Conservation (phyloP, 768 basidiomycete species). For the Goffeauzyma gilvescens region DNA sequence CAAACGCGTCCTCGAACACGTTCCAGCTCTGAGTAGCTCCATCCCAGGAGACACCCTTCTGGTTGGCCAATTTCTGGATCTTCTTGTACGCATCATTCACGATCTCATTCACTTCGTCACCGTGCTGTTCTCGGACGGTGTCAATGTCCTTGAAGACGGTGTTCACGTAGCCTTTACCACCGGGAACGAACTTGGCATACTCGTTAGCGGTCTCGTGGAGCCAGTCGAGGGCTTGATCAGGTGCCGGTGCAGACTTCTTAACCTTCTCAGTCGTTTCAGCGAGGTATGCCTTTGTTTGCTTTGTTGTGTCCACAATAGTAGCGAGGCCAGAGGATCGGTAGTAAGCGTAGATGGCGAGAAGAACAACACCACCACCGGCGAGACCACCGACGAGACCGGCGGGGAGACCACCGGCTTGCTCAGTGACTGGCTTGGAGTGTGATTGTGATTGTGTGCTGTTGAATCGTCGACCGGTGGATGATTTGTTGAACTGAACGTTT, state of each 20-base stretch:
- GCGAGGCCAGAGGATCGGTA: conserved; percentile 8
- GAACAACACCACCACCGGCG: conserved; percentile 5
- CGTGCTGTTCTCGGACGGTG: conserved; percentile 4
- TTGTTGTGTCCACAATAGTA: conserved; percentile 7
- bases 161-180: conserved; percentile 6
- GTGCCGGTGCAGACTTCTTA: conserved; percentile 7
- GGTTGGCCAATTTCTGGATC: conserved; percentile 5
- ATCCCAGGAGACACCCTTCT: conserved; percentile 7
- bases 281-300: conserved; percentile 8
- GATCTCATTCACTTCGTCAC: conserved; percentile 9
- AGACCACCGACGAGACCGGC: conserved; percentile 3
- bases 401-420: not conserved
- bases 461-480: conserved; percentile 2
- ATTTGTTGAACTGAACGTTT: too few species aligned
- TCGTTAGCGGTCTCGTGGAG: conserved; percentile 1
- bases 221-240: conserved; percentile 7
- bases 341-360: conserved; percentile 6
- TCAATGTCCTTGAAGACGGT: conserved; percentile 9
- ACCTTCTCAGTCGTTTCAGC: conserved; percentile 3
- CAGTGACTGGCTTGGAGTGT: conserved; percentile 5
- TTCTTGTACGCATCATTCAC: conserved; percentile 3
- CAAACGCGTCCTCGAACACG: conserved; percentile 4
- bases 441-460: too few species aligned
- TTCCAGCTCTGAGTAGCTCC: conserved; percentile 7
- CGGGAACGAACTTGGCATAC: conserved; percentile 6